Base-by-base conservation (phyloP, 2,329 filamentous ascomycete genomes). In the Cadophora luteo-olivacea region DNA sequence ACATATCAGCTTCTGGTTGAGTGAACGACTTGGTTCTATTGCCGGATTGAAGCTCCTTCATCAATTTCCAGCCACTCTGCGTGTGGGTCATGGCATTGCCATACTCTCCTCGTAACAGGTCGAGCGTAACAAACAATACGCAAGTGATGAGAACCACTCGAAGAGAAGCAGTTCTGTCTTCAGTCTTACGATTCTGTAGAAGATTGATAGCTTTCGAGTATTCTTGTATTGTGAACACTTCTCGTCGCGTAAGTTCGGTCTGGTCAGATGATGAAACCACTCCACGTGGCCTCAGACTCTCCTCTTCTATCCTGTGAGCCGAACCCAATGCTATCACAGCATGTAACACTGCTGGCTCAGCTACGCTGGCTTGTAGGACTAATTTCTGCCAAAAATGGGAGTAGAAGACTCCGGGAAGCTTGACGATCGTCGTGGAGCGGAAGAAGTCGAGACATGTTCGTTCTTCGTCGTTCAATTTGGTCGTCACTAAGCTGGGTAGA, bases 381-480 rank as follows among this genome's bases (percentile, higher is more conserved):
- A 84, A 82, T 52, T 83, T 81, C 0, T 84, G 86, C 88, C 88
- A 91, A 74, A 90, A 91, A 3, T 83, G 80, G 25, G 84, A 85
- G 74, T 89, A 85, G 69, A 90, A 90, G 74, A 87, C 89, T n/a
- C 88, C 87, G 0, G 87, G 89, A 7, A 91, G 80, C 72, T 89
- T 86, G 38, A 79, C 84, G 1, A 87, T 85, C 0, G 89, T 89
- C 48, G 85, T 85, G 25, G 83, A 79, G 52, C 84, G 84, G 73
- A 90, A 90, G 12, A 89, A 78, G 65, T 87, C 83, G 73, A 89
- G 89, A 73, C 89, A 89, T 55, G 61, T 14, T 4, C n/a, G 58
- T 36, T 69, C 66, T 14, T 52, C 32, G 19, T 62, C 16, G 25
- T 49, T 62, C 16, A 62, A 16, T 6, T 62, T 33, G 11, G 36